Base-by-base conservation (phyloP, 345 rosid genomes). In the Crucihimalaya himalaica region DNA sequence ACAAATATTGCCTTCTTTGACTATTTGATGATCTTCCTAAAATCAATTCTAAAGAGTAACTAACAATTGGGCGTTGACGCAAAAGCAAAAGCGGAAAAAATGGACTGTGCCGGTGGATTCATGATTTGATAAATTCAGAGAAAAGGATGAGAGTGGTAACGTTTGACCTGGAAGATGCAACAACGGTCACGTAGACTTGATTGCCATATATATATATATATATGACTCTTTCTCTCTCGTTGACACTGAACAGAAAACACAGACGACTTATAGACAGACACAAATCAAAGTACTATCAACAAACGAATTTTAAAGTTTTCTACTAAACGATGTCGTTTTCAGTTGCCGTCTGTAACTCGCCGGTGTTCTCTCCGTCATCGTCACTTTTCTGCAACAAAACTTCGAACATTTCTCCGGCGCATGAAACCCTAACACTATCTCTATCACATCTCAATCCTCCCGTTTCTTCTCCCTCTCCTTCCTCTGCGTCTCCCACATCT, bases 351-450 rank as follows among this genome's bases (percentile, higher is more conserved):
- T 76, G 88, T 13, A 88, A 71, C 54, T 90, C 97, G 8, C 96
- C 96, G 27, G 92, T 86, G 6, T 93, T 90, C 81, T 93, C 97
- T 3, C 89, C 92, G 1, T 81, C 92, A 0, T 65, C 95, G 5
- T 84, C 91, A 35, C 83, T 82, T 66, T 89, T 86, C 77, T 76
- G 75, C 84, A 83, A 71, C 85, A 85, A 75, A 56, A 5, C 82
- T 1, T 58, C 86, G 4, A 29, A 61, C 52, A 46, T 79, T 57
- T 54, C 83, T 51, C 70, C 81, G 2, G 53, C 87, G 0, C 72
- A 78, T 3, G 88, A 87, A 13, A 15, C 77, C 21, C 16, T 81
- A 14, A 53, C 72, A 12, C 63, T 80, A 0, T 45, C 86, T 27
- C 69, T 78, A 3, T 23, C 83, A 16, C 96, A 86, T 79, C 71